A percentile compares a stretch with the other conserved stretches of the same genome.
Conservation (phyloP, 495 filamentous ascomycete species). For the Neurospora tetrasperma region DNA sequence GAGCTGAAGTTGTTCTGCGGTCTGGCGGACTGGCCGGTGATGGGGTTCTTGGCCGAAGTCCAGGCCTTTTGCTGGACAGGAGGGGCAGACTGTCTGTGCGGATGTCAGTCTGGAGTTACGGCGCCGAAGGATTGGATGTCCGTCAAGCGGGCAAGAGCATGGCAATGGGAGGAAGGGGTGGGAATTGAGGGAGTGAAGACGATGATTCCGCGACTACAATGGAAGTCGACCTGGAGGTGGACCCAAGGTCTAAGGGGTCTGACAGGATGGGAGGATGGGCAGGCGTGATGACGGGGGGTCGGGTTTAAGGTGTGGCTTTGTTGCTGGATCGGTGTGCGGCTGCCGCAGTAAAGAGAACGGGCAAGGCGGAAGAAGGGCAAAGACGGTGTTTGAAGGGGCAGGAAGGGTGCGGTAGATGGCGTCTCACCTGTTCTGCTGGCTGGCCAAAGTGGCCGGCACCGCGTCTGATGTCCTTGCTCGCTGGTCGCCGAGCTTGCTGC, state of each 20-base stretch:
- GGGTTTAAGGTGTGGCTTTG: slow-evolving; percentile 8
- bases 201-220: background rate
- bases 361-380: slow-evolving; percentile 7
- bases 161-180: slow-evolving; percentile 5
- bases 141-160: background rate
- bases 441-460: slow-evolving; percentile 15
- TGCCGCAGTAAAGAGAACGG: slow-evolving; percentile 12
- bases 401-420: slow-evolving; percentile 14
- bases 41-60: slow-evolving; percentile 28
- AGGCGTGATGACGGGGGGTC: slow-evolving; percentile 1
- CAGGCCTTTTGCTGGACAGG: slow-evolving; percentile 30
- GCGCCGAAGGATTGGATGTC: background rate
- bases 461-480: slow-evolving; percentile 16
- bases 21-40: slow-evolving; percentile 25
- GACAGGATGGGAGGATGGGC: background rate
- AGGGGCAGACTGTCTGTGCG: slow-evolving; percentile 25
- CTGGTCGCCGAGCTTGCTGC: slow-evolving; percentile 27
- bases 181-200: background rate
- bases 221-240: background rate
- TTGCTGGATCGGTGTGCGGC: slow-evolving; percentile 7
- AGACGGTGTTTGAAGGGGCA: slow-evolving; percentile 6
- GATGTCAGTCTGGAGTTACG: slow-evolving; percentile 14
- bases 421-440: slow-evolving; percentile 22
- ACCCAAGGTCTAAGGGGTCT: background rate
- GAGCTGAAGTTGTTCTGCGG: slow-evolving; percentile 18